phyloP scores from a whole-genome alignment of 2,329 filamentous ascomycete species.

The Colletotrichum eremochloae region DNA sequence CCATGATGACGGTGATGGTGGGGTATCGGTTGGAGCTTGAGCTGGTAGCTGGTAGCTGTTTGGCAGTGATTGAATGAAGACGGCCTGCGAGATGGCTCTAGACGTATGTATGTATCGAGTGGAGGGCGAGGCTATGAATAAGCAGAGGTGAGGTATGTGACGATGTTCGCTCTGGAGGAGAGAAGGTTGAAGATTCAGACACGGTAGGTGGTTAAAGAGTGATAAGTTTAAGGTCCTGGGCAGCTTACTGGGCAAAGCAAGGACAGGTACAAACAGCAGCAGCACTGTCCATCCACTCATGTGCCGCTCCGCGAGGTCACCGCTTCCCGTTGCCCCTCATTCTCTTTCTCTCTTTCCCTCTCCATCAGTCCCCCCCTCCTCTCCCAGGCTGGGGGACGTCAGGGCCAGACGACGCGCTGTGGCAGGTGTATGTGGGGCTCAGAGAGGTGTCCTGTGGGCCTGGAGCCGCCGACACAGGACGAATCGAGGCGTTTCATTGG shows the following conservation, averaged over 20 bases:
- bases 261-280: not conserved
- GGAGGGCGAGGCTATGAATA: conserved; percentile 17
- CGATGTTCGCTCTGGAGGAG: conserved; percentile 39
- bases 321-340: conserved; percentile 39
- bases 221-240: conserved; percentile 7
- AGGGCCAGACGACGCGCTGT: conserved; percentile 28
- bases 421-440: conserved; percentile 17
- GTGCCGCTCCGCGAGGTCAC: conserved; percentile 27
- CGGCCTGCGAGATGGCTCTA: not conserved
- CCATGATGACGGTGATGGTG: conserved; percentile 64
- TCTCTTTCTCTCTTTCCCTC: conserved; percentile 2
- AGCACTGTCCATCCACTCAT: conserved; percentile 1
- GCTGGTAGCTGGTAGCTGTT: not conserved
- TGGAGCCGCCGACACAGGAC: conserved; percentile 11
- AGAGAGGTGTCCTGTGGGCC: conserved; percentile 17
- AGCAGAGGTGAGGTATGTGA: conserved; percentile 22
- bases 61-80: not conserved
- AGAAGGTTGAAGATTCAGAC: conserved; percentile 30
- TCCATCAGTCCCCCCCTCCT: not conserved
- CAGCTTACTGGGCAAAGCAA: not conserved
- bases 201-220: conserved; percentile 1
- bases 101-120: not conserved
- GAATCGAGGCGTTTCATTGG: conserved; percentile 17
- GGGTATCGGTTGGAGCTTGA: conserved; percentile 24
- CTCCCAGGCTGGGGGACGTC: conserved; percentile 1